phyloP scores from a whole-genome alignment of 768 basidiomycete genomes.

The Leccinum pellstonianum region DNA sequence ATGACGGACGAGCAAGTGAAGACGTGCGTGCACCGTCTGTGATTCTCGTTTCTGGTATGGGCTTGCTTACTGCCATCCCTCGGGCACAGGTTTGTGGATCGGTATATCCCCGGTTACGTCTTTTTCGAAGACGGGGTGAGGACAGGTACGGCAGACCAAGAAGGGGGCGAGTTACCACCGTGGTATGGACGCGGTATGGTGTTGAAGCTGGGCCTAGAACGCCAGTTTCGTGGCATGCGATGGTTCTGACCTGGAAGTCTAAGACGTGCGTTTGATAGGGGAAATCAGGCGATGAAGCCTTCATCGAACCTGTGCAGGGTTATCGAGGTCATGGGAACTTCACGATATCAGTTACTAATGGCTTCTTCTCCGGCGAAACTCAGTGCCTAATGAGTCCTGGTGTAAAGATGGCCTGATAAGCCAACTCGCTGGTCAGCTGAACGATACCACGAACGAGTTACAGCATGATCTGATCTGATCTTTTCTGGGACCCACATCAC shows the following conservation, averaged over 20 bases:
- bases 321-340: background rate
- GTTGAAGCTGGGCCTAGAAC: slow-evolving; percentile 53
- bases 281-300: background rate
- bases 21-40: slow-evolving; percentile 31
- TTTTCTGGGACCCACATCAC: background rate
- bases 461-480: background rate
- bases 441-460: background rate
- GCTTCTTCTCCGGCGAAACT: background rate
- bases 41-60: background rate
- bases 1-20: slow-evolving; percentile 85
- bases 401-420: background rate
- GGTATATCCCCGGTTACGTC: slow-evolving; percentile 93
- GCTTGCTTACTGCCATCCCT: background rate
- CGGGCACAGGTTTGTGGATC: slow-evolving; percentile 71
- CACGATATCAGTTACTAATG: background rate
- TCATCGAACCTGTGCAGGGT: background rate
- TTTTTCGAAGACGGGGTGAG: slow-evolving; percentile 69
- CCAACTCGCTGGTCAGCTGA: slow-evolving; percentile 2
- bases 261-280: background rate
- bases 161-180: slow-evolving; percentile 17
- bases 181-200: slow-evolving; percentile 54
- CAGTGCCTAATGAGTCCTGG: background rate
- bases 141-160: slow-evolving; percentile 30
- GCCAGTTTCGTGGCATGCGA: slow-evolving; percentile 44
- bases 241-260: slow-evolving; percentile 41